Base-by-base conservation (phyloP, 2,329 filamentous ascomycete genomes). In the Hypoxylon sp. region DNA sequence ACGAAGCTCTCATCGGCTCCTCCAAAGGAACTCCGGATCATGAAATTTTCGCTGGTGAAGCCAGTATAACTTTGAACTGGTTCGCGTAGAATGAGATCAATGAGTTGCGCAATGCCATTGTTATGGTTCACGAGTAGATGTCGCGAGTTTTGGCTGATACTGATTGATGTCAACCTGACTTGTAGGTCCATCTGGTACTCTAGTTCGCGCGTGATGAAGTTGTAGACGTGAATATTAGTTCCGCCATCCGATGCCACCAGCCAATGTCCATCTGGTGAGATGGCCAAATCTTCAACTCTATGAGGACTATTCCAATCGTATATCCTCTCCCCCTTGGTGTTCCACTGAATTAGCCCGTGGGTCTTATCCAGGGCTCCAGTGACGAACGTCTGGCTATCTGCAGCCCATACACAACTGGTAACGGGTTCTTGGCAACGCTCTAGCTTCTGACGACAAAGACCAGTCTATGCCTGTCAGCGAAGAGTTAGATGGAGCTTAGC, bases 1-100 rank as follows among this genome's bases (percentile, higher is more conserved):
- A 98, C 91, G 79, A 98, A 98, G 77, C 91, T 94, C 81, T 98
- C 94, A 65, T 93, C 91, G 1, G 95, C 94, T 32, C 96, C 96
- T 17, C 96, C 96, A 80, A 98, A 96, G 0, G 86, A 84, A 74
- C 91, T 92, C 55, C 95, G 87, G 65, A 99, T 97, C 61, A 98
- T 87, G 76, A 85, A 97, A 1, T 91, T 83, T 59, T 89, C 91
- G 69, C 94, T 93, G 47, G 86, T 87, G 68, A 94, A 92, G 0
- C 93, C 94, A 15, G 88, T 84, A 77, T 92, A 98, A 72, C 86
- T 89, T 72, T 92, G 90, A 3, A 95, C 83, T n/a, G 90, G 84
- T 32, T 91, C 88, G 17, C 90, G 88, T 1, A 89, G 91, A 8
- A 90, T 85, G 32, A 97, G 87, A 75, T 97, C 91, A 72, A 98